phyloP scores from a whole-genome alignment of 164 flowering plant species.

The Brasenia schreberi region DNA sequence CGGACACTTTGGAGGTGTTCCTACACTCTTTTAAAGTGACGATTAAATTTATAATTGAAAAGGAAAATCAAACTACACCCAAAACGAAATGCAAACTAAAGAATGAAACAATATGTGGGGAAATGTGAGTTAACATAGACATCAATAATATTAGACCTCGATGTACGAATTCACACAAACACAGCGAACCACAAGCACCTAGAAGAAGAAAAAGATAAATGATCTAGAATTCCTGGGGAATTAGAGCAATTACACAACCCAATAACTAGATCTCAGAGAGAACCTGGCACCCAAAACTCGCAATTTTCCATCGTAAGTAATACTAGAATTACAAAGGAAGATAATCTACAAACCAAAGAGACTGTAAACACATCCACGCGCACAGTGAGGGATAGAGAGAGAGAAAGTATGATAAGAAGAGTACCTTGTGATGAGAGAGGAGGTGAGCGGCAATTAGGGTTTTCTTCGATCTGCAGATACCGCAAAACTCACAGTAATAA shows the following conservation, averaged over 20 bases:
- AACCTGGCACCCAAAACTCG: not conserved
- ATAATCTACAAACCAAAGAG: not conserved
- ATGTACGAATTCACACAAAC: not conserved
- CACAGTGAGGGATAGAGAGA: not conserved
- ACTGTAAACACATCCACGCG: not conserved
- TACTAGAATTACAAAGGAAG: not conserved
- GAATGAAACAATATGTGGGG: no score
- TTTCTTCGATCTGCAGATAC: slow-evolving; percentile 19
- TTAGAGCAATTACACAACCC: not conserved
- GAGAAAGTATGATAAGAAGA: not conserved
- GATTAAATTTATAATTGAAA: no score
- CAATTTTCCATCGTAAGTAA: no score
- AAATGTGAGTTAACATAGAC: no score
- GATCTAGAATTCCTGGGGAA: no score
- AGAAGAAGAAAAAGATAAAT: not conserved
- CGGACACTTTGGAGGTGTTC: no score
- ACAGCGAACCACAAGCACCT: no score
- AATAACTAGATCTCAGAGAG: not conserved
- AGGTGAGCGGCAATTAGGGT: slow-evolving; percentile 12
- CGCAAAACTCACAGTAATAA: slow-evolving; percentile 17
- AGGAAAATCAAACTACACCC: no score
- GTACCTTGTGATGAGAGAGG: slow-evolving; percentile 16
- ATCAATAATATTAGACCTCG: not conserved
- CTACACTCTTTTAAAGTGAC: no score
- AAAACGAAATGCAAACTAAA: no score